Evolutionary conservation across 2,329 filamentous ascomycete genomes (phyloP).

Genomic region (Clonostachys sp.): DNA sequence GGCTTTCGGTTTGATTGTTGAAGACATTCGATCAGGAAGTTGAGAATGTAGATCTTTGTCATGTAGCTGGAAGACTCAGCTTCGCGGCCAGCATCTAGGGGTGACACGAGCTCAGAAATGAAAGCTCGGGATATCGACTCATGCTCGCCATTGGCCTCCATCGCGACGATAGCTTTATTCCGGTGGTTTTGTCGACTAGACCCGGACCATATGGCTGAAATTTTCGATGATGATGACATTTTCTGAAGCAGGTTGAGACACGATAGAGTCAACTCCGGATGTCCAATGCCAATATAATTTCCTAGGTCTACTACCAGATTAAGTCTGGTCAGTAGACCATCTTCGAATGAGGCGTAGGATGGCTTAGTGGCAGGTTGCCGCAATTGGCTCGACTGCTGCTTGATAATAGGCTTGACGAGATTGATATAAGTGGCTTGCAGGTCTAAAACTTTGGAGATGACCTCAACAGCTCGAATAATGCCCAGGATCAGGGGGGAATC

Average conservation of each 20-base stretch:
- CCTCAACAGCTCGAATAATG: slow-evolving; percentile 74
- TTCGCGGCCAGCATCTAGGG: slow-evolving; percentile 70
- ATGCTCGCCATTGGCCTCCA: slow-evolving; percentile 76
- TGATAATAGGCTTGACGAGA: slow-evolving; percentile 76
- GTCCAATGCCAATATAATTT: slow-evolving; percentile 79
- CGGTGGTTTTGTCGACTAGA: slow-evolving; percentile 60
- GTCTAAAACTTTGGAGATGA: slow-evolving; percentile 78
- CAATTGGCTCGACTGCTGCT: slow-evolving; percentile 56
- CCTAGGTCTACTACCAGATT: slow-evolving; percentile 77
- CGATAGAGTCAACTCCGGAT: slow-evolving; percentile 73
- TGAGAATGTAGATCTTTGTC: slow-evolving; percentile 79
- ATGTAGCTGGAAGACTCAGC: slow-evolving; percentile 68
- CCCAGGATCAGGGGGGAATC: slow-evolving; percentile 80
- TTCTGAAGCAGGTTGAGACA: slow-evolving; percentile 82
- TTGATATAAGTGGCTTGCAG: slow-evolving; percentile 90
- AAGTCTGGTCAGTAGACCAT: slow-evolving; percentile 79
- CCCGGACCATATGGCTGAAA: slow-evolving; percentile 65
- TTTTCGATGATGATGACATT: slow-evolving; percentile 76
- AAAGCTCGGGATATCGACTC: slow-evolving; percentile 75
- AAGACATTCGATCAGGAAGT: slow-evolving; percentile 80
- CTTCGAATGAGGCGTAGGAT: slow-evolving; percentile 84
- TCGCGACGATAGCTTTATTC: slow-evolving; percentile 82
- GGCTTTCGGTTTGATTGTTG: slow-evolving; percentile 70
- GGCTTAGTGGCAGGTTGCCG: slow-evolving; percentile 59
- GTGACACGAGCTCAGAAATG: slow-evolving; percentile 60